Evolutionary conservation across 1,284 basidiomycete species (phyloP), one percentile per base, ranked within the genome.

Genomic region (Marasmius oreades): DNA sequence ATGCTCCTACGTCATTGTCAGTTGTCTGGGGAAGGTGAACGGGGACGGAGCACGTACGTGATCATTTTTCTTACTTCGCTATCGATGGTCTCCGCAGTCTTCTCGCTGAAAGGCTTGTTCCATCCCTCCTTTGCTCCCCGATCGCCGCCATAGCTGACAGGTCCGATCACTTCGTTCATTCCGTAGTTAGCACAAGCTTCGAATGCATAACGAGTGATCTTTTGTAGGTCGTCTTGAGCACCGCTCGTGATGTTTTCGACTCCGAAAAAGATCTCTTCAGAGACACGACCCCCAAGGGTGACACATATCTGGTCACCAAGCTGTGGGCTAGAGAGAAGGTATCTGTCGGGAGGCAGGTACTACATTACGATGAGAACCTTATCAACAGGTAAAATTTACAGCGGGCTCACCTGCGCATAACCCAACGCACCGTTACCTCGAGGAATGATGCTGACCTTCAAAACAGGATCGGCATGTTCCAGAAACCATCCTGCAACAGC

Each of bases 361-460:
- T 95, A 67, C 10, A 51, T 39, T 57, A 61, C 24, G 57, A 47
- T 26, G 47, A 43, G 28, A 42, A 63, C 58, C 51, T 56, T 52
- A 52, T 16, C 42, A 14, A 43, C 51, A 48, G 5, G 28, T 31
- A 33, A 42, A 23, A 33, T 31, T 45, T 55, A 31, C 22, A 55
- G 51, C 42, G 45, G 51, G 69, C 78, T 62, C 66, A 91, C 91
- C 79, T 93, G 92, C 54, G 97, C 96, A 73, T 99, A 99, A 50
- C 96, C 97, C 43, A 99, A 79, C 12, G 96, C 95, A 37, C 95
- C 96, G 55, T 94, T 90, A 55, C 96, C 97, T 63, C 96, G 86
- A 45, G 96, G 96, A 59, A 99, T 98, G 72, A 99, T 99, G 69
- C 94, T 98, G 55, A 99, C 96, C 77, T 98, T 98, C 63, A 98